A percentile compares a stretch with the other conserved stretches of the same genome.
Conservation (phyloP, 768 basidiomycete genomes). For the Favolaschia claudopus region DNA sequence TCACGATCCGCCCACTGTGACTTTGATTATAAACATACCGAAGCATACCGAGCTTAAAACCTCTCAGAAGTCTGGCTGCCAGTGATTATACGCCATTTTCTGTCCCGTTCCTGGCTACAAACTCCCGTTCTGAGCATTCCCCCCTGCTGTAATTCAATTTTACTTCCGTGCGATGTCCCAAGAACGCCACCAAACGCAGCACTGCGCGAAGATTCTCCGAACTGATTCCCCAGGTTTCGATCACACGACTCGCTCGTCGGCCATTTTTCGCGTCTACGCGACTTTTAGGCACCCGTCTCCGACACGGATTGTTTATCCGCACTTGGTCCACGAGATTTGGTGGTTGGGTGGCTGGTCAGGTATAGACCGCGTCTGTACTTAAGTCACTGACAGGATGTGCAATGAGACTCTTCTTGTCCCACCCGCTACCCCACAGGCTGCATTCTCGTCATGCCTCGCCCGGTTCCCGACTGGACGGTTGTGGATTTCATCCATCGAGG, state of each 20-base stretch:
- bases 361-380: background rate
- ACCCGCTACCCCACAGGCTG: background rate
- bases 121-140: background rate
- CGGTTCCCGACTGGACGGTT: conserved; percentile 59
- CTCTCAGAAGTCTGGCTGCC: no score
- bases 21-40: no score
- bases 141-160: background rate
- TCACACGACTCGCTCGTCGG: conserved; percentile 20
- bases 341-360: conserved; percentile 12
- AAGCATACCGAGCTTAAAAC: background rate
- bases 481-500: conserved; percentile 67
- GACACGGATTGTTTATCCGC: conserved; percentile 21
- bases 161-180: background rate
- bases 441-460: conserved; percentile 34
- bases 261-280: conserved; percentile 21
- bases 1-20: no score
- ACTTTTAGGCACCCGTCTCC: background rate
- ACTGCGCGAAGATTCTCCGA: conserved; percentile 23
- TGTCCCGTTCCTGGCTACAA: background rate
- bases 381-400: conserved; percentile 6
- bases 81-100: background rate
- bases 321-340: conserved; percentile 22
- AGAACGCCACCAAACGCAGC: background rate
- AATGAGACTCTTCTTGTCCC: conserved; percentile 5
- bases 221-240: background rate